These are phyloP conservation scores for Cryptococcus sp. DNA, from an alignment of 1,284 basidiomycete genomes.

Conservation along the genomic window DNA sequence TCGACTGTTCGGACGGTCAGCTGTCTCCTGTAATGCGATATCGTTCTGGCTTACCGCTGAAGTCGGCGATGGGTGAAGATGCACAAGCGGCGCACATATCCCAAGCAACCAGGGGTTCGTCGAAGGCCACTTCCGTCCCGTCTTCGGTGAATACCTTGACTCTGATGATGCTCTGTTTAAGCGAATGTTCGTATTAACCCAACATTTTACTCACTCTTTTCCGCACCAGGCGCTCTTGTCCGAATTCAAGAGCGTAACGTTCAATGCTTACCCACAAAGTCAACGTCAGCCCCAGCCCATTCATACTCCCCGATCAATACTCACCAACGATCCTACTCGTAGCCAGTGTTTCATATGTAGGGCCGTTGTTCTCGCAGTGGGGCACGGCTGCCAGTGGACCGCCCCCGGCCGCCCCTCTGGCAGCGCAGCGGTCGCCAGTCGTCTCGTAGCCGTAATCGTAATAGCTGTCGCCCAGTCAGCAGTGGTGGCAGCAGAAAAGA, in stretches of 20 bases:
- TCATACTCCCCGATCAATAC: background rate
- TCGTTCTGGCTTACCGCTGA: constrained; percentile 7
- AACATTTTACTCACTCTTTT: constrained; percentile 1
- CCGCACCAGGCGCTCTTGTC: constrained; percentile 13
- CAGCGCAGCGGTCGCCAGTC: constrained; percentile 4
- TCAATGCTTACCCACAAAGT: constrained; percentile 3
- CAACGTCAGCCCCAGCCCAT: background rate
- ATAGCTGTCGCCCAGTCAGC: background rate
- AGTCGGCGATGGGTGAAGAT: constrained; percentile 4
- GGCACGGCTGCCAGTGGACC: background rate
- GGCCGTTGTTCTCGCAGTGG: constrained; percentile 8
- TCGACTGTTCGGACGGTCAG: constrained; percentile 6
- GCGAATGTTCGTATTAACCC: background rate
- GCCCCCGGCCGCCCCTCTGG: background rate
- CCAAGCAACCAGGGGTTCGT: constrained; percentile 21
- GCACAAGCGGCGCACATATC: constrained; percentile 6
- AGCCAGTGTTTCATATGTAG: background rate
- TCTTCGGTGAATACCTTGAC: constrained; percentile 1
- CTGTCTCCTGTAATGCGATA: no score
- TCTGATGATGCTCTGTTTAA: background rate
- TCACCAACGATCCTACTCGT: constrained; percentile 13
- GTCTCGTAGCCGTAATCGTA: constrained; percentile 8
- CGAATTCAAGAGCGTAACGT: constrained; percentile 3
- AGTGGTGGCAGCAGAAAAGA: background rate
- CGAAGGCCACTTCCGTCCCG: constrained; percentile 3